Evolutionary conservation across 1,284 basidiomycete genomes (phyloP).

Genomic region (Mycena citricolor): DNA sequence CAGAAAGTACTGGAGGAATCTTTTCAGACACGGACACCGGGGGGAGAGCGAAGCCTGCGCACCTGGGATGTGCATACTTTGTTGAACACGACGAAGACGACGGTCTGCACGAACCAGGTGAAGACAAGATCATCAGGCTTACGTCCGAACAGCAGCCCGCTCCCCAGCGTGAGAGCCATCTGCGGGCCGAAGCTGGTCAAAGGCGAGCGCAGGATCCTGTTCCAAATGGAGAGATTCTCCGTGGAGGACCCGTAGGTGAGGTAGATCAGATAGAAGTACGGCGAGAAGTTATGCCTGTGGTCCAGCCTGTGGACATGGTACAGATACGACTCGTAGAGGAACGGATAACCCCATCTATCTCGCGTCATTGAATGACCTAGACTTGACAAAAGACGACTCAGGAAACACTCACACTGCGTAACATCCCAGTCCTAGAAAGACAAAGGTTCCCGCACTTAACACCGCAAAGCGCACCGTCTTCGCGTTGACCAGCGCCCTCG

Average conservation of each 20-base stretch:
- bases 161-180: slow-evolving; percentile 62
- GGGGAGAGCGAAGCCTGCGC: slow-evolving; percentile 34
- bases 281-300: slow-evolving; percentile 97
- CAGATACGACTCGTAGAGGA: slow-evolving; percentile 89
- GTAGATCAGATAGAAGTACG: slow-evolving; percentile 95
- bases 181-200: slow-evolving; percentile 76
- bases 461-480: slow-evolving; percentile 67
- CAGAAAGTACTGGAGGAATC: slow-evolving; percentile 79
- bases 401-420: slow-evolving; percentile 70
- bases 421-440: slow-evolving; percentile 62
- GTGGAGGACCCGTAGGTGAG: slow-evolving; percentile 59
- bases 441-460: slow-evolving; percentile 70
- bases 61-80: slow-evolving; percentile 98
- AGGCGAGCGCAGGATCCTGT: slow-evolving; percentile 54
- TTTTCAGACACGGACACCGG: neutral
- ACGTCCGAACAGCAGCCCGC: slow-evolving; percentile 66
- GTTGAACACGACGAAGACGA: slow-evolving; percentile 91
- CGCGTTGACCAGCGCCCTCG: slow-evolving; percentile 49
- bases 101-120: slow-evolving; percentile 91
- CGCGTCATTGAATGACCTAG: slow-evolving; percentile 1
- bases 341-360: slow-evolving; percentile 90
- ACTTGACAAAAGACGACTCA: neutral
- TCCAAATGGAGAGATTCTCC: slow-evolving; percentile 44
- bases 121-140: slow-evolving; percentile 62
- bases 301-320: slow-evolving; percentile 92